Conservation (phyloP, 331 rosid species). For the Acacia concinna region DNA sequence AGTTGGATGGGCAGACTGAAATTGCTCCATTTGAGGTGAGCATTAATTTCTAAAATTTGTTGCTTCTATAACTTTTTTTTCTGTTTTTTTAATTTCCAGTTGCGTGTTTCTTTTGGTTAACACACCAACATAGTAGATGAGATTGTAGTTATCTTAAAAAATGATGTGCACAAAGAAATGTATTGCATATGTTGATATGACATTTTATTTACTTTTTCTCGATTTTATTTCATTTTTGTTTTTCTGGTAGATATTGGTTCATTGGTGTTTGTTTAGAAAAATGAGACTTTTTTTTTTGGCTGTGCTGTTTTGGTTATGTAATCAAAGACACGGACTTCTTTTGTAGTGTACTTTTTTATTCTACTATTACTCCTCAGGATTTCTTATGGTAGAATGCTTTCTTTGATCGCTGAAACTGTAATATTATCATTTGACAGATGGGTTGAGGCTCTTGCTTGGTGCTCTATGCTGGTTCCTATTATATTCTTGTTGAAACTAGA, state of each 20-base stretch:
- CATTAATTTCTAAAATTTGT: constrained; percentile 3
- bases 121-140: no score
- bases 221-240: neutral
- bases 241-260: neutral
- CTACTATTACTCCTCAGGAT: neutral
- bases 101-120: neutral
- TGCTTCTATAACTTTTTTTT: neutral
- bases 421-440: constrained; percentile 53
- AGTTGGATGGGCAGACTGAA: constrained; percentile 74
- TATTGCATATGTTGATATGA: neutral
- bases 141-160: neutral
- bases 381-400: constrained; percentile 17
- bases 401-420: constrained; percentile 32
- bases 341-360: neutral
- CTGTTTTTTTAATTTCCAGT: constrained; percentile 13
- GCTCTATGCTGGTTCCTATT: constrained; percentile 81
- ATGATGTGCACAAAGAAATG: neutral
- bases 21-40: constrained; percentile 95
- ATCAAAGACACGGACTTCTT: neutral
- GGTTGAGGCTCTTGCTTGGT: constrained; percentile 74
- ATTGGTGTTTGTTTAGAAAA: neutral
- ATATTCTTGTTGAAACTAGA: constrained; percentile 66
- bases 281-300: no score
- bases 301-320: neutral
- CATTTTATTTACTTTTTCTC: neutral